Base-by-base conservation (phyloP, 345 rosid species). In the Citrus glauca region DNA sequence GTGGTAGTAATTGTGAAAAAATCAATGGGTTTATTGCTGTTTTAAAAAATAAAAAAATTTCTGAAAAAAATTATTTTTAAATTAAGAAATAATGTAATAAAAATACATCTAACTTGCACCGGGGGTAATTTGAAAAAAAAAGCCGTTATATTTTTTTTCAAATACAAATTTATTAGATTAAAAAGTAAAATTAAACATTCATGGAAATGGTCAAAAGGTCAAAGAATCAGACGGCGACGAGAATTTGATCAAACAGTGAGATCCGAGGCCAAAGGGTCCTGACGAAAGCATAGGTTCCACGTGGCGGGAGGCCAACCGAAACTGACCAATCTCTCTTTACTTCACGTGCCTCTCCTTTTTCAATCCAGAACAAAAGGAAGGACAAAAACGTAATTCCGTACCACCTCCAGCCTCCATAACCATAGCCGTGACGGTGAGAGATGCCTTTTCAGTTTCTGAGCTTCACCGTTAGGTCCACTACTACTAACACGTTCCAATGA, bases 321-420 rank as follows among this genome's bases (percentile, higher is more conserved):
- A 50, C 77, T 61, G 71, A 19, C 86, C 80, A 77, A 32, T 79
- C 74, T 77, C 72, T 74, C 17, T 45, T 63, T 48, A 17, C 10
- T 38, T 68, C 89, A 84, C 90, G 89, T 86, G 89, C 66, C 71
- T 32, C 22, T 7, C 61, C 61, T 56, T 56, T 56, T 22, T n/a
- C 4, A 65, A 19, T 82, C 75, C 73, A 66, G 69, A 60, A 78
- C 37, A 79, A 80, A 81, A 32, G 35, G 0, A 75, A 66, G 86
- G 87, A 73, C 38, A 86, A 77, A 82, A n/a, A 4, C 1, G 88
- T 77, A 78, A 69, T 78, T 76, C 63, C 42, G n/a, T 5, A 0
- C 3, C 22, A 45, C 50, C 17, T 7, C 35, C 37, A 17, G 1
- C 73, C 79, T 67, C 71, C 82, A 64, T 75, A 70, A 67, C 65